Conservation (phyloP, 768 basidiomycete genomes). For the Gymnopilus dilepis region DNA sequence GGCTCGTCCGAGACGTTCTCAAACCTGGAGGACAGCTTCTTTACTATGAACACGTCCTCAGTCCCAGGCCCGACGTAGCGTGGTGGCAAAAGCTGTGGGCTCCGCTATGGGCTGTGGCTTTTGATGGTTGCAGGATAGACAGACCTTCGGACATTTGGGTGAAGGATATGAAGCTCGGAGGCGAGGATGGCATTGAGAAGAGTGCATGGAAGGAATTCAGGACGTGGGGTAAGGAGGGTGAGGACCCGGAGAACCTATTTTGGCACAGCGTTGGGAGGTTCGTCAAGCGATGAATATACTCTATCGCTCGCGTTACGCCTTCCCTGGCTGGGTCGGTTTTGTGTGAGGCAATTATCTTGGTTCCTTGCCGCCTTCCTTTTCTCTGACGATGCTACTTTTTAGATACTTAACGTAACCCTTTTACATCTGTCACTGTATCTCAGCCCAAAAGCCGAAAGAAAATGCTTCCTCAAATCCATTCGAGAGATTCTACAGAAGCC, state of each 20-base stretch:
- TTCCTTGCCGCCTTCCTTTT: no score
- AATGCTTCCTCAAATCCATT: no score
- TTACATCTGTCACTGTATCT: no score
- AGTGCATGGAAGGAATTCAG: slow-evolving; percentile 55
- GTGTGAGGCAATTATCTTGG: not conserved
- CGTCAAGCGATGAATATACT: slow-evolving; percentile 42
- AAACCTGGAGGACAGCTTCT: slow-evolving; percentile 69
- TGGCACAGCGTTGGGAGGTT: slow-evolving; percentile 64
- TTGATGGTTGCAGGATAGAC: slow-evolving; percentile 71
- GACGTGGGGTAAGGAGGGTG: slow-evolving; percentile 54
- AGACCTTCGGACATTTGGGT: slow-evolving; percentile 58
- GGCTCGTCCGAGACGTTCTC: slow-evolving; percentile 56
- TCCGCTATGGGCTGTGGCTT: slow-evolving; percentile 63
- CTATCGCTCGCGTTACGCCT: not conserved
- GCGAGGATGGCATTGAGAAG: slow-evolving; percentile 21
- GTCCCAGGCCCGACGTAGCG: slow-evolving; percentile 54
- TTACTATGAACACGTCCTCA: slow-evolving; percentile 75
- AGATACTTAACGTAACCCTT: no score
- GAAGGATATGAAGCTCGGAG: slow-evolving; percentile 35
- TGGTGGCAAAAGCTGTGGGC: slow-evolving; percentile 81
- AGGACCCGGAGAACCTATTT: slow-evolving; percentile 62
- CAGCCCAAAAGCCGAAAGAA: no score
- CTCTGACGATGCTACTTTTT: no score
- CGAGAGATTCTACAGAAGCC: no score
- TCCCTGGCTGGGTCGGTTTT: not conserved